phyloP scores from a whole-genome alignment of 2,329 filamentous ascomycete genomes.

The Fusarium cicatricum region DNA sequence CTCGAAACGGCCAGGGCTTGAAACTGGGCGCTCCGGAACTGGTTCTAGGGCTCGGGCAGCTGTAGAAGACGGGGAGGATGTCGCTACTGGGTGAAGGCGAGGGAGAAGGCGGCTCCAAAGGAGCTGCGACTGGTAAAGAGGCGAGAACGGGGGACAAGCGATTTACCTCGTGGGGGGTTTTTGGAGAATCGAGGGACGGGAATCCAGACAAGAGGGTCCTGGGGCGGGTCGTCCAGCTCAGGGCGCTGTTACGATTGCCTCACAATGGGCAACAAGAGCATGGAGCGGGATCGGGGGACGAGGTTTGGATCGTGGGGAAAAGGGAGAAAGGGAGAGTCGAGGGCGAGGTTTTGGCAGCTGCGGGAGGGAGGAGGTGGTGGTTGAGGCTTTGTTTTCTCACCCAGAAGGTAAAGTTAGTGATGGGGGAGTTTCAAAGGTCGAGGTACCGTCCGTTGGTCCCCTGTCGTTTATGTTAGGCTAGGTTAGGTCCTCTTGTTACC shows the following conservation, averaged over 20 bases:
- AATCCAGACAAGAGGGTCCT: constrained; percentile 35
- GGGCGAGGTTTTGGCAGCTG: constrained; percentile 42
- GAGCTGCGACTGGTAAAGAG: constrained; percentile 29
- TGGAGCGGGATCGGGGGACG: constrained; percentile 42
- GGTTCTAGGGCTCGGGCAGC: constrained; percentile 9
- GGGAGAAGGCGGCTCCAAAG: constrained; percentile 29
- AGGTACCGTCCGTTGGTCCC: constrained; percentile 31
- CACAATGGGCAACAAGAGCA: constrained; percentile 50
- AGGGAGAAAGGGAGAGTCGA: constrained; percentile 43
- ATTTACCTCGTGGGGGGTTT: constrained; percentile 39
- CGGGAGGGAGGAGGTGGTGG: constrained; percentile 41
- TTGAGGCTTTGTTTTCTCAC: constrained; percentile 54
- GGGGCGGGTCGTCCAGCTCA: constrained; percentile 49
- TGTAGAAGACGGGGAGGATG: constrained; percentile 14
- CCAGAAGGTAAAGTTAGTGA: constrained; percentile 21
- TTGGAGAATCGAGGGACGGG: constrained; percentile 36
- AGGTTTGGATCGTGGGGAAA: constrained; percentile 38
- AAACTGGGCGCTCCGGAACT: constrained; percentile 4
- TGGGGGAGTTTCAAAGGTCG: constrained; percentile 19
- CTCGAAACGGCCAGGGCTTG: constrained; percentile 20
- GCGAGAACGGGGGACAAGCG: constrained; percentile 29
- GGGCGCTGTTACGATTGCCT: constrained; percentile 49
- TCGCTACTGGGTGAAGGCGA: constrained; percentile 35
- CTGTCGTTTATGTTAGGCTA: constrained; percentile 42
- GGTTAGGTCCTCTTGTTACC: constrained; percentile 1